Percentiles rank a stretch among this genome's conserved stretches.
Evolutionary conservation across 2,329 filamentous ascomycete genomes (phyloP).

Genomic region (Trichoderma oligosporum): DNA sequence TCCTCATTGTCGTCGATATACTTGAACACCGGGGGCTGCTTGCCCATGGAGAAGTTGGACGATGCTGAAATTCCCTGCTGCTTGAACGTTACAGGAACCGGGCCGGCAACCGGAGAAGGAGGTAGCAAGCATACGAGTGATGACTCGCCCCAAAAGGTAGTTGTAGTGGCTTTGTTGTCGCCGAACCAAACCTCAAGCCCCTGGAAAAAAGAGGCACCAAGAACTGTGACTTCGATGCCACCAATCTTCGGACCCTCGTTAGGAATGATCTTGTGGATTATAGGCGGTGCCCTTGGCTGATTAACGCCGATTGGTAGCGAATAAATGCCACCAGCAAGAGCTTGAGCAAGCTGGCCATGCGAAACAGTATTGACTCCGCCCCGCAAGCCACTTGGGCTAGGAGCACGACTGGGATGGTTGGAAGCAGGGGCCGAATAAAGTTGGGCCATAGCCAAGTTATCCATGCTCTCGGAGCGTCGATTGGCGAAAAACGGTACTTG

Average conservation of each 20-base stretch:
- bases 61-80: conserved; percentile 42
- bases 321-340: conserved; percentile 48
- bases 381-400: conserved; percentile 60
- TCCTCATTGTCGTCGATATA: conserved; percentile 71
- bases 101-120: conserved; percentile 62
- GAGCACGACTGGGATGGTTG: conserved; percentile 70
- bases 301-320: conserved; percentile 47
- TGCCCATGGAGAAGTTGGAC: conserved; percentile 35
- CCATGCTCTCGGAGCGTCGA: conserved; percentile 60
- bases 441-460: conserved; percentile 60
- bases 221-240: conserved; percentile 80
- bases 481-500: conserved; percentile 53
- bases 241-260: conserved; percentile 76
- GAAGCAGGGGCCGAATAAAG: conserved; percentile 71
- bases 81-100: conserved; percentile 68
- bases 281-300: conserved; percentile 46
- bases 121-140: conserved; percentile 77
- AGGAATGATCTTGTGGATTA: conserved; percentile 81
- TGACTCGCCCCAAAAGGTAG: conserved; percentile 75
- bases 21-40: conserved; percentile 57
- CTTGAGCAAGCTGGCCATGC: conserved; percentile 45
- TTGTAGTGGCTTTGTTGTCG: conserved; percentile 59
- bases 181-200: conserved; percentile 83
- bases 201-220: conserved; percentile 75
- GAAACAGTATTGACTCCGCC: conserved; percentile 43